These are phyloP conservation scores for Starmera stellimalicola DNA, from an alignment of 1,139 yeast species.

Conservation along the genomic window DNA sequence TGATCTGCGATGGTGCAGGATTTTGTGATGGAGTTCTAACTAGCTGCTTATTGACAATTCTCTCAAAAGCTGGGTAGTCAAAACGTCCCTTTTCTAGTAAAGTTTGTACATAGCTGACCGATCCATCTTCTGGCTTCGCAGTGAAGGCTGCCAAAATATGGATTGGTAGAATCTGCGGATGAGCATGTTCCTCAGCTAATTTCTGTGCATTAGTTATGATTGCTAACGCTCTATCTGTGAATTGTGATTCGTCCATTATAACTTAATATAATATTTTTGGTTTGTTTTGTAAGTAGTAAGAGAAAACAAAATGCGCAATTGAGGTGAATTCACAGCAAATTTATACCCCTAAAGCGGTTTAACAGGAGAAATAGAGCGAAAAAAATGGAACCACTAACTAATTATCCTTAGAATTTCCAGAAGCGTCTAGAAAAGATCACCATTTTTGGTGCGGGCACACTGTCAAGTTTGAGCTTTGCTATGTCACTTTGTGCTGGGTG, in stretches of 20 bases:
- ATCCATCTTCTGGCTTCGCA: slow-evolving; percentile 61
- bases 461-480: too few species aligned
- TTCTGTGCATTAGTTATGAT: slow-evolving; percentile 72
- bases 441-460: too few species aligned
- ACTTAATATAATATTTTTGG: too few species aligned
- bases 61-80: slow-evolving; percentile 76
- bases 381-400: too few species aligned
- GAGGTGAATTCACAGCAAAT: too few species aligned
- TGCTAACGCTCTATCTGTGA: slow-evolving; percentile 87
- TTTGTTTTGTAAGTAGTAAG: too few species aligned
- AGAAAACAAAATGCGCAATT: too few species aligned
- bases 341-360: too few species aligned
- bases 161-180: slow-evolving; percentile 74
- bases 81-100: slow-evolving; percentile 79
- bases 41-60: slow-evolving; percentile 69
- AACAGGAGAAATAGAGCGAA: too few species aligned
- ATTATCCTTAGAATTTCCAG: too few species aligned
- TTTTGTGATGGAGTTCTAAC: slow-evolving; percentile 80
- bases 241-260: slow-evolving; percentile 56
- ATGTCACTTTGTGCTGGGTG: too few species aligned
- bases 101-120: slow-evolving; percentile 63
- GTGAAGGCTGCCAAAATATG: slow-evolving; percentile 92
- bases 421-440: too few species aligned
- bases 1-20: slow-evolving; percentile 75
- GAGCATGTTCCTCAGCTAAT: slow-evolving; percentile 76